Percentiles rank a stretch among this genome's conserved stretches.
These are phyloP conservation scores for Magnolia officinalis DNA, from an alignment of 164 flowering plant species.

Conservation along the genomic window DNA sequence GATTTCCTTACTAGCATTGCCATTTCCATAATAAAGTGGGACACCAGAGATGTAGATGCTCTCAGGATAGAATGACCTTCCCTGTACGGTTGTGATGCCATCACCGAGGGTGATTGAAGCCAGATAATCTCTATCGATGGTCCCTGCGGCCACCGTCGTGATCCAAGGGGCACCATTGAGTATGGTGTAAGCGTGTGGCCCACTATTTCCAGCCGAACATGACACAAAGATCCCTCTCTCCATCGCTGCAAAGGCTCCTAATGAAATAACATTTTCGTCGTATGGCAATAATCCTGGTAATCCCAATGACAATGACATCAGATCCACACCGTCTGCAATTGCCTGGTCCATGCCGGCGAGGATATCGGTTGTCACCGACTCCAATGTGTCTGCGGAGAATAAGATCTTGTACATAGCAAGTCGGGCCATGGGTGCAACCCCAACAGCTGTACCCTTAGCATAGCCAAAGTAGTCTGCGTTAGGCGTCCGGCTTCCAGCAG, in stretches of 20 bases:
- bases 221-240: slow-evolving; percentile 28
- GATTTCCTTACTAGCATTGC: slow-evolving; percentile 20
- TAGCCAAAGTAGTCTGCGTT: slow-evolving; percentile 62
- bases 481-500: slow-evolving; percentile 57
- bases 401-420: slow-evolving; percentile 13
- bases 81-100: slow-evolving; percentile 17
- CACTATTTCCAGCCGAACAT: slow-evolving; percentile 18
- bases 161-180: slow-evolving; percentile 26
- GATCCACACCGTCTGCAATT: slow-evolving; percentile 20
- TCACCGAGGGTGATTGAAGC: slow-evolving; percentile 16
- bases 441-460: slow-evolving; percentile 25
- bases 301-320: slow-evolving; percentile 19
- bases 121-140: slow-evolving; percentile 14
- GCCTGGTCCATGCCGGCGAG: slow-evolving; percentile 23
- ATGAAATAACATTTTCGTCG: slow-evolving; percentile 5
- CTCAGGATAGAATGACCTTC: slow-evolving; percentile 32
- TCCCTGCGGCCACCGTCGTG: slow-evolving; percentile 18
- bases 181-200: slow-evolving; percentile 11
- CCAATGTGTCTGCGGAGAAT: no score
- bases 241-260: slow-evolving; percentile 20
- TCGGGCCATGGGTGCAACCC: slow-evolving; percentile 11
- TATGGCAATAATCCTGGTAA: not conserved
- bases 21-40: slow-evolving; percentile 30
- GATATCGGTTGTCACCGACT: slow-evolving; percentile 3
- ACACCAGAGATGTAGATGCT: slow-evolving; percentile 19